These are phyloP conservation scores for Termitomyces sp. DNA, from an alignment of 1,284 basidiomycete genomes.

Conservation along the genomic window DNA sequence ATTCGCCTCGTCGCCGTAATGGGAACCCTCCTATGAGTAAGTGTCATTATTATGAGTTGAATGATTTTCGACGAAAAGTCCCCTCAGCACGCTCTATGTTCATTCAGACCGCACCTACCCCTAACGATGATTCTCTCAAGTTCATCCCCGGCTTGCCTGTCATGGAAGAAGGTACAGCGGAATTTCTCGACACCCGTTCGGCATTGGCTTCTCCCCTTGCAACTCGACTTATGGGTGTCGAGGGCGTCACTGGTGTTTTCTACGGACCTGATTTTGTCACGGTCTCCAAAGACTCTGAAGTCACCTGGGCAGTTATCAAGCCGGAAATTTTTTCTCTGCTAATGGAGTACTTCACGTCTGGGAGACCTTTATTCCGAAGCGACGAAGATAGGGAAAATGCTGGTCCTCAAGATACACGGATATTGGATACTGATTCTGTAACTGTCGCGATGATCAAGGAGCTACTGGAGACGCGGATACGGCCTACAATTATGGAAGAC, in stretches of 20 bases:
- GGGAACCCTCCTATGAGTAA: slow-evolving; percentile 20
- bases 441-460: slow-evolving; percentile 99
- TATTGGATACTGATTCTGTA: slow-evolving; percentile 95
- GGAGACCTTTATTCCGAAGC: slow-evolving; percentile 78
- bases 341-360: slow-evolving; percentile 97
- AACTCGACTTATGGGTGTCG: slow-evolving; percentile 87
- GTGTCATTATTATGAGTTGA: not conserved
- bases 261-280: slow-evolving; percentile 99
- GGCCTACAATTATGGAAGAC: slow-evolving; percentile 96
- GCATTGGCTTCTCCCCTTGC: slow-evolving; percentile 88
- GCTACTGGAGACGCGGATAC: slow-evolving; percentile 88
- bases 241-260: slow-evolving; percentile 87
- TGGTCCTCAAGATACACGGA: slow-evolving; percentile 92
- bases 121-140: slow-evolving; percentile 96
- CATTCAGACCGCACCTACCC: slow-evolving; percentile 95
- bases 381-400: slow-evolving; percentile 73
- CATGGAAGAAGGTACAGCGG: slow-evolving; percentile 84
- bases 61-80: not conserved
- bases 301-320: slow-evolving; percentile 87
- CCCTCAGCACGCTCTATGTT: slow-evolving; percentile 83
- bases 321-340: slow-evolving; percentile 98
- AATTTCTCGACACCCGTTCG: slow-evolving; percentile 87
- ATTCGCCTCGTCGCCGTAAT: slow-evolving; percentile 12
- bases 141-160: slow-evolving; percentile 93
- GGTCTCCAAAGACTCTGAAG: slow-evolving; percentile 87